These are phyloP conservation scores for Leptographium radiaticola DNA, from an alignment of 2,329 filamentous ascomycete species.

Conservation along the genomic window DNA sequence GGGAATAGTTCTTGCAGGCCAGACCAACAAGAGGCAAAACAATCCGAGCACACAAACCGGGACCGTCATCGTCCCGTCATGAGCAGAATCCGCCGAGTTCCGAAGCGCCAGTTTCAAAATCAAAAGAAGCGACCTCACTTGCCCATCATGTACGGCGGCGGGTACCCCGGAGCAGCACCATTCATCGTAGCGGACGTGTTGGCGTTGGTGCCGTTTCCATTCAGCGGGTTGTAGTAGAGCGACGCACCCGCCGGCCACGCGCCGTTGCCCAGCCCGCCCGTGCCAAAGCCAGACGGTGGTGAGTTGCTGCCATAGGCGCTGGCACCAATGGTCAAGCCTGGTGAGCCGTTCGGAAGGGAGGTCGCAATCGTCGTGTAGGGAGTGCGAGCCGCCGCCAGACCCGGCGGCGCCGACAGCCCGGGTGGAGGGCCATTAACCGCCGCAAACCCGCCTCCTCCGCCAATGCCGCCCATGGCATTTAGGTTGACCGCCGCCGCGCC, in stretches of 20 bases:
- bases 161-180: conserved; percentile 10
- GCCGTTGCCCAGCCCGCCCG: conserved; percentile 5
- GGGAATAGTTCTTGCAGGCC: conserved; percentile 5
- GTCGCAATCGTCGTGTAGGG: background rate
- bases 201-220: background rate
- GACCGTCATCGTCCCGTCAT: too few relatives aligned
- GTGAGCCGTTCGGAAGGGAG: background rate
- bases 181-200: background rate
- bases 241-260: conserved; percentile 11
- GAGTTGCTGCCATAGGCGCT: conserved; percentile 6
- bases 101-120: background rate
- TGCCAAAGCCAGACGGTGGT: conserved; percentile 1
- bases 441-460: conserved; percentile 47
- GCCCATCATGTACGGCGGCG: conserved; percentile 18
- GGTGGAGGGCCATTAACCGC: conserved; percentile 68
- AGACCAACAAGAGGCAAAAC: background rate
- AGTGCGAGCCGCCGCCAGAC: conserved; percentile 32
- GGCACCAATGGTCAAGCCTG: background rate
- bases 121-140: background rate
- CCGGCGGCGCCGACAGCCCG: conserved; percentile 64
- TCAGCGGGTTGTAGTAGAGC: background rate
- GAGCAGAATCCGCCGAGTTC: background rate
- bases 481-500: conserved; percentile 40
- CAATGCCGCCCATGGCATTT: conserved; percentile 19
- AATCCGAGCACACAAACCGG: background rate